Evolutionary conservation across 331 rosid species (phyloP), one percentile per base, ranked within the genome.

Genomic region (Arachis monticola): DNA sequence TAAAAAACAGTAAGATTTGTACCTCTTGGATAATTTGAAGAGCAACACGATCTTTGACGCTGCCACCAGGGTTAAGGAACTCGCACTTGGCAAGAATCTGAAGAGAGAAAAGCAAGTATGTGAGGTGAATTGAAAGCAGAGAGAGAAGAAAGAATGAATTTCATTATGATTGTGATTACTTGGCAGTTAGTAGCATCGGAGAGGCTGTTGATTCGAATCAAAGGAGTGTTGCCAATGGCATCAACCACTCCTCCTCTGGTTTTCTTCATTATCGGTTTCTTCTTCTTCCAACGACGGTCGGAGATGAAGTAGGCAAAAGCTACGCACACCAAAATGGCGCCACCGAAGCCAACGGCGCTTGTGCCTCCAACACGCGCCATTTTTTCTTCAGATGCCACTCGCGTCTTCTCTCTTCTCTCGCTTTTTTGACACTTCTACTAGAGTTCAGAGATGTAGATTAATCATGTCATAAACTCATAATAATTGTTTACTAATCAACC

Each of bases 31-130:
- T 92, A 30, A 92, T 88, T 79, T 92, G 81, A 61, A 92, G 84
- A 0, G 97, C 99, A 66, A 95, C 97, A n/a, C 99, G 90, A 61
- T 92, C 99, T 60, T 95, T 95, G 56, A 95, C 97, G 69, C 99
- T 95, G 32, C 97, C 97, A 67, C 99, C 99, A 0, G 97, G 99
- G 61, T 95, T 95, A 88, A 95, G 85, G 74, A 95, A 92, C 83
- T 92, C 99, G 79, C 99, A 90, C 89, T 95, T 95, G 8, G 91
- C 99, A 60, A 90, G 83, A 74, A 95, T 88, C 97, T 95, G 84
- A 78, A 51, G 5, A 12, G 7, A 51, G 57, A 4, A 51, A 1
- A 51, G 57, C 1, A 2, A 51, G 57, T 11, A 0, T 1, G 2
- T 51, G 41, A 38, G 41, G 1, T 38, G 41, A 38, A 38, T 38